Evolutionary conservation across 768 basidiomycete species (phyloP).

Genomic region (Lyophyllum atratum): DNA sequence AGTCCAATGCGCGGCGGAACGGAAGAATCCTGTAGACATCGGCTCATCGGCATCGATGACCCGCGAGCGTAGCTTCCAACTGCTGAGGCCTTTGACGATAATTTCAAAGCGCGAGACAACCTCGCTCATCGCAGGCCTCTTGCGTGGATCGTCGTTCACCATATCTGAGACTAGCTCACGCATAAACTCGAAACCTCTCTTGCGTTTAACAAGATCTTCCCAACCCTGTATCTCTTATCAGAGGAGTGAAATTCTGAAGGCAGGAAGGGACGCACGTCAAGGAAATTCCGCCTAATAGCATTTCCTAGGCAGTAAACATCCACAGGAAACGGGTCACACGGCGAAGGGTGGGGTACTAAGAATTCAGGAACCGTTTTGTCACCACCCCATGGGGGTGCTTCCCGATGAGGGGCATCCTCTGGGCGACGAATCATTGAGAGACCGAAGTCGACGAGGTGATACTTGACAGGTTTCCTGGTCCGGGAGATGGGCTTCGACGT

Average conservation of each 20-base stretch:
- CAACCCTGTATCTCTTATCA: not conserved
- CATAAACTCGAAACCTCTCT: slow-evolving; percentile 30
- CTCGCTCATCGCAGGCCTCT: slow-evolving; percentile 37
- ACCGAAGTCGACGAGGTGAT: slow-evolving; percentile 10
- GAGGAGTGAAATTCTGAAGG: too few species aligned
- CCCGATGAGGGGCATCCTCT: not conserved
- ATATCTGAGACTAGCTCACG: slow-evolving; percentile 32
- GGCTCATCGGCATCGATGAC: slow-evolving; percentile 7
- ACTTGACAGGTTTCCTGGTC: slow-evolving; percentile 19
- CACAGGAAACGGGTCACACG: slow-evolving; percentile 9
- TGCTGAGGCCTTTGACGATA: slow-evolving; percentile 23
- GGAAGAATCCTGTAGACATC: not conserved
- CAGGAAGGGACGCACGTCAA: not conserved
- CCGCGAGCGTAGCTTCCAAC: slow-evolving; percentile 32
- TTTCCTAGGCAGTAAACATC: slow-evolving; percentile 11
- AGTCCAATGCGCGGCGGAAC: slow-evolving; percentile 7
- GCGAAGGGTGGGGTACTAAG: not conserved
- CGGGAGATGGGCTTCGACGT: slow-evolving; percentile 6
- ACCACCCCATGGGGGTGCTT: slow-evolving; percentile 5
- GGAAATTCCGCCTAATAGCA: not conserved
- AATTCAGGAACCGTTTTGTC: slow-evolving; percentile 7
- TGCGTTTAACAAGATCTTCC: not conserved
- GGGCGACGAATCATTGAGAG: not conserved
- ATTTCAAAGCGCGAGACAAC: slow-evolving; percentile 33
- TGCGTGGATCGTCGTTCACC: slow-evolving; percentile 32